A percentile compares a stretch with the other conserved stretches of the same genome.
phyloP scores from a whole-genome alignment of 2,329 filamentous ascomycete genomes.

The Botrytis cinerea region DNA sequence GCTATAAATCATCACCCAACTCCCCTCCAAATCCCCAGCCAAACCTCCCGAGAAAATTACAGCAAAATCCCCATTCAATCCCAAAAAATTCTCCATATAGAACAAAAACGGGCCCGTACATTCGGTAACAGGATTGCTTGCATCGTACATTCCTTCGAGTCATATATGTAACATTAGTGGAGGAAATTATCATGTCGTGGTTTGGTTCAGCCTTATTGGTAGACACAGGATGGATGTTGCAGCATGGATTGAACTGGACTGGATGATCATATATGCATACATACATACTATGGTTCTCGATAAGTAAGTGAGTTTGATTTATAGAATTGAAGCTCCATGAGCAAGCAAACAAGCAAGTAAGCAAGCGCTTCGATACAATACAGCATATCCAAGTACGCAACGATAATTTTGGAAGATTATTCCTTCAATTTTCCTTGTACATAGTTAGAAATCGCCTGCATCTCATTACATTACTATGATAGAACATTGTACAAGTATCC shows the following conservation, averaged over 20 bases:
- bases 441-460: background rate
- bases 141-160: constrained; percentile 2
- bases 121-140: background rate
- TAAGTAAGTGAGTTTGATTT: background rate
- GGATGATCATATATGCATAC: too few relatives aligned
- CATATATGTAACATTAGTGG: background rate
- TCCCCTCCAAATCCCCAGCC: background rate
- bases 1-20: background rate
- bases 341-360: too few relatives aligned
- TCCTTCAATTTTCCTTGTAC: background rate
- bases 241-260: too few relatives aligned
- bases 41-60: background rate
- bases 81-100: background rate
- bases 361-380: background rate
- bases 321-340: background rate
- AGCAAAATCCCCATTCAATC: background rate
- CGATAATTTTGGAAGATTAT: background rate
- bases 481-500: background rate
- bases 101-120: background rate
- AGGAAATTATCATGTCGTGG: background rate
- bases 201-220: background rate
- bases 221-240: too few relatives aligned
- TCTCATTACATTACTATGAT: background rate
- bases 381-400: too few relatives aligned
- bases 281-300: background rate